Percentiles rank a stretch among this genome's conserved stretches.
Conservation (phyloP, 768 basidiomycete genomes). For the Termitomyces eurrhizus region DNA sequence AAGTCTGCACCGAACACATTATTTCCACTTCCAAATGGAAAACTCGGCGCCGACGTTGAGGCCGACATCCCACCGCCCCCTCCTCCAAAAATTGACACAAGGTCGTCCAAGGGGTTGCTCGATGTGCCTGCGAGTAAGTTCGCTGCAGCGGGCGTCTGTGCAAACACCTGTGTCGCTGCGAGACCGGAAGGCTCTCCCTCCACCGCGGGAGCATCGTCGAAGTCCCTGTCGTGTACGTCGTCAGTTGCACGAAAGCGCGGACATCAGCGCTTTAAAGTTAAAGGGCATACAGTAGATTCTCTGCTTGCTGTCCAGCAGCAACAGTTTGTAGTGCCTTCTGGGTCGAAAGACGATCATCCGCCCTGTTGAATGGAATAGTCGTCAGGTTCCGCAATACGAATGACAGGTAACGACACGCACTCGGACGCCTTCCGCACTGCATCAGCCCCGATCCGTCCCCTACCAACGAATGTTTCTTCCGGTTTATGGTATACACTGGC, state of each 20-base stretch:
- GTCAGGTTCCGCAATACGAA: not conserved
- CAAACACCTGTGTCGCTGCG: slow-evolving; percentile 70
- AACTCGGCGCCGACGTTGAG: slow-evolving; percentile 17
- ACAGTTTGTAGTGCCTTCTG: slow-evolving; percentile 91
- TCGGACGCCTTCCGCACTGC: slow-evolving; percentile 61
- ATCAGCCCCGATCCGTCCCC: slow-evolving; percentile 84
- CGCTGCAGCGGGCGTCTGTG: slow-evolving; percentile 69
- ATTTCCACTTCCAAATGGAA: slow-evolving; percentile 20
- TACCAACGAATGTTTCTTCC: slow-evolving; percentile 91
- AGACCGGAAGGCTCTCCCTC: slow-evolving; percentile 71
- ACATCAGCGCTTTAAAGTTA: not conserved
- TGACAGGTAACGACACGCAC: slow-evolving; percentile 33
- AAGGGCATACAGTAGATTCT: slow-evolving; percentile 71
- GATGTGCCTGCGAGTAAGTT: slow-evolving; percentile 77
- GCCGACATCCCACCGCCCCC: slow-evolving; percentile 26
- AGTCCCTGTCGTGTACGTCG: slow-evolving; percentile 48
- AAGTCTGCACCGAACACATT: slow-evolving; percentile 21
- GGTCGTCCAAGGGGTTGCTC: slow-evolving; percentile 86
- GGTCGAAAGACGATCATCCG: slow-evolving; percentile 68
- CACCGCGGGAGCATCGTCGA: slow-evolving; percentile 66
- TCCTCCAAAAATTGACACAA: slow-evolving; percentile 87
- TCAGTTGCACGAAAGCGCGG: slow-evolving; percentile 1
- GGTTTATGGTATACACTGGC: slow-evolving; percentile 99
- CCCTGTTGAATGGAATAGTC: slow-evolving; percentile 25
- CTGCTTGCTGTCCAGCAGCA: slow-evolving; percentile 86